A percentile compares a stretch with the other conserved stretches of the same genome.
Conservation (phyloP, 805 yeast species). For the Ogataea neopini region DNA sequence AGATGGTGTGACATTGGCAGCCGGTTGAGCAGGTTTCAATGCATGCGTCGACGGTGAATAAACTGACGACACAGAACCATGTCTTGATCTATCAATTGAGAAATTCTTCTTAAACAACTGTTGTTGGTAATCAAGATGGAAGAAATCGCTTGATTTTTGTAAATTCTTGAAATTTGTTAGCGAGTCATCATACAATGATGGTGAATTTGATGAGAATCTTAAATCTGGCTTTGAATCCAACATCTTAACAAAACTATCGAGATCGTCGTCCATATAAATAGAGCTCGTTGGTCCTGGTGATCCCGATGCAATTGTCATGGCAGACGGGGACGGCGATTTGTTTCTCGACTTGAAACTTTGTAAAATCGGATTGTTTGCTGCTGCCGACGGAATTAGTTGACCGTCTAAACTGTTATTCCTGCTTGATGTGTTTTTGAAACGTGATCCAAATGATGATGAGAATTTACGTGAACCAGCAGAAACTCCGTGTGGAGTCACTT, state of each 20-base stretch:
- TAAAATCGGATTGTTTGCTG: conserved; percentile 23
- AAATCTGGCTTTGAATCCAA: conserved; percentile 40
- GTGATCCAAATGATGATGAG: conserved; percentile 72
- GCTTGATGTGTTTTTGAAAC: conserved; percentile 35
- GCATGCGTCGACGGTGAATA: conserved; percentile 28
- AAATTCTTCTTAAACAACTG: conserved; percentile 21
- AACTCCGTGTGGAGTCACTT: conserved; percentile 13
- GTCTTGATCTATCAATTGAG: conserved; percentile 16
- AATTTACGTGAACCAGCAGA: conserved; percentile 52
- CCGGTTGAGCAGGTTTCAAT: conserved; percentile 19
- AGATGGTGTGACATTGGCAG: conserved; percentile 27
- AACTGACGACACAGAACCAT: conserved; percentile 26
- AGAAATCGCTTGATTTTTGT: conserved; percentile 30
- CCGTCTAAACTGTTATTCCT: conserved; percentile 35
- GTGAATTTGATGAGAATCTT: conserved; percentile 32
- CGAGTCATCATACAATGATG: conserved; percentile 30
- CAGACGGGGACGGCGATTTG: conserved; percentile 26
- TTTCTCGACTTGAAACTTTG: conserved; percentile 29
- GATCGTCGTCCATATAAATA: conserved; percentile 34
- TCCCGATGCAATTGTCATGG: neutral
- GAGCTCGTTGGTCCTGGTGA: conserved; percentile 30
- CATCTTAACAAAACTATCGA: conserved; percentile 37
- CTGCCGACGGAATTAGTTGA: conserved; percentile 19
- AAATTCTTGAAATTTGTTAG: conserved; percentile 31
- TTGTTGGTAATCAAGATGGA: conserved; percentile 16